Base-by-base conservation (phyloP, 1,284 basidiomycete species). In the Ceratobasidium sp. region DNA sequence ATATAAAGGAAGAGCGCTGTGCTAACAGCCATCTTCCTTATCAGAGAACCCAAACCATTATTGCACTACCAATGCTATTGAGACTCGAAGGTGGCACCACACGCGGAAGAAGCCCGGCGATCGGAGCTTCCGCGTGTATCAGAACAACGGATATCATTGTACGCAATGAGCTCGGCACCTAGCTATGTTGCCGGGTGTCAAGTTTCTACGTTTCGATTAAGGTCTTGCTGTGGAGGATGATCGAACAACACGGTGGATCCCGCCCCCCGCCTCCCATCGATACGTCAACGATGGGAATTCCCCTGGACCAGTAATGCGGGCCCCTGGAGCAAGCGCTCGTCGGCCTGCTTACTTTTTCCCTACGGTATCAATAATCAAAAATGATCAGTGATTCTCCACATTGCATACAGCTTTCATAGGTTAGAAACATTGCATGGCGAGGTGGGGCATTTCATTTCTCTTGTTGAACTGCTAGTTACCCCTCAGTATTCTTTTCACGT, bases 111-210 rank as follows among this genome's bases (percentile, higher is more conserved):
- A 56, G 65, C 51, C 37, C 51, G 65, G 65, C 14, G 51, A 56
- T 68, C 51, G 65, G 65, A 68, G 24, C 51, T 39, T 56, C 65
- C 65, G 34, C 46, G 16, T 68, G 64, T 39, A 66, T 66, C 64
- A 68, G 24, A 46, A 56, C 8, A 13, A 68, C 65, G 65, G 65
- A 22, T 37, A 68, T 68, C 51, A 68, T 43, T n/a, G 31, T 6
- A 22, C 6, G 29, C 41, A 54, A 41, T 56, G 37, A 56, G 51
- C 24, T 68, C 65, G 65, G 65, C 51, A 68, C 65, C 51, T 43
- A 68, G 37, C 65, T 68, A 68, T 68, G 65, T 68, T 68, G 34
- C 65, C 65, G 64, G 65, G n/a, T 22, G 29, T 54, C 46, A 34
- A 27, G 37, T n/a, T 49, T 11, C 48, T 51, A 6, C 48, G 22